Evolutionary conservation across 2,329 filamentous ascomycete genomes (phyloP).

Genomic region (Geoglossum cookeanum): DNA sequence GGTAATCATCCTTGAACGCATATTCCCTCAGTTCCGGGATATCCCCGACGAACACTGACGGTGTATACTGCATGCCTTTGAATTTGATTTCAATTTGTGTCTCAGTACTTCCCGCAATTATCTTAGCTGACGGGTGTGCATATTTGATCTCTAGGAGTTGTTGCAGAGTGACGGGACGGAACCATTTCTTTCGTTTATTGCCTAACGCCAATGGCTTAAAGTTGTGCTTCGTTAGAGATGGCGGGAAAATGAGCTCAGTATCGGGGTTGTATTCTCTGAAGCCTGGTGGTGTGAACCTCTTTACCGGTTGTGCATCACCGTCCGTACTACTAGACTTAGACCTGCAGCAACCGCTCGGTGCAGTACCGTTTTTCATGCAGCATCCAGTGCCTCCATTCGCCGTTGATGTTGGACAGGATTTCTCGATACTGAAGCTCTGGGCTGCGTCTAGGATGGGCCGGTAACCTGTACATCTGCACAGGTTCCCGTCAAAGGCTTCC

Average conservation of each 20-base stretch:
- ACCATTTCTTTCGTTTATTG: constrained; percentile 90
- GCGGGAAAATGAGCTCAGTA: constrained; percentile 89
- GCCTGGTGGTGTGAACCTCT: constrained; percentile 62
- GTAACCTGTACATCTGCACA: constrained; percentile 92
- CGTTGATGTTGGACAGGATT: constrained; percentile 34
- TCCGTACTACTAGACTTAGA: constrained; percentile 26
- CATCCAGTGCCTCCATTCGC: constrained; percentile 45
- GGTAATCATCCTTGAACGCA: constrained; percentile 53
- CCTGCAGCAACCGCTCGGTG: constrained; percentile 45
- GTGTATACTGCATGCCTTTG: constrained; percentile 78
- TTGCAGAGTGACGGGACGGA: constrained; percentile 65
- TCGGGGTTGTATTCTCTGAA: constrained; percentile 91
- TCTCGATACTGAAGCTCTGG: constrained; percentile 57
- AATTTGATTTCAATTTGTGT: constrained; percentile 98
- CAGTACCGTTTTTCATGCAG: constrained; percentile 46
- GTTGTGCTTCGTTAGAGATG: constrained; percentile 59
- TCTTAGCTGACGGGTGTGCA: constrained; percentile 66
- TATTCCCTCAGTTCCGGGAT: constrained; percentile 78
- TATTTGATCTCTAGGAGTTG: constrained; percentile 87
- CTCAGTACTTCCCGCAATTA: constrained; percentile 91
- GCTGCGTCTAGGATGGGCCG: constrained; percentile 85
- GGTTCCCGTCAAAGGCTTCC: constrained; percentile 90
- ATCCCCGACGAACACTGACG: constrained; percentile 83
- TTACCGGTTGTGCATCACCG: constrained; percentile 27
- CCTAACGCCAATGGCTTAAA: constrained; percentile 72